Percentiles rank a stretch among this genome's conserved stretches.
Evolutionary conservation across 2,329 filamentous ascomycete genomes (phyloP).

Genomic region (Fusarium kyushuense): DNA sequence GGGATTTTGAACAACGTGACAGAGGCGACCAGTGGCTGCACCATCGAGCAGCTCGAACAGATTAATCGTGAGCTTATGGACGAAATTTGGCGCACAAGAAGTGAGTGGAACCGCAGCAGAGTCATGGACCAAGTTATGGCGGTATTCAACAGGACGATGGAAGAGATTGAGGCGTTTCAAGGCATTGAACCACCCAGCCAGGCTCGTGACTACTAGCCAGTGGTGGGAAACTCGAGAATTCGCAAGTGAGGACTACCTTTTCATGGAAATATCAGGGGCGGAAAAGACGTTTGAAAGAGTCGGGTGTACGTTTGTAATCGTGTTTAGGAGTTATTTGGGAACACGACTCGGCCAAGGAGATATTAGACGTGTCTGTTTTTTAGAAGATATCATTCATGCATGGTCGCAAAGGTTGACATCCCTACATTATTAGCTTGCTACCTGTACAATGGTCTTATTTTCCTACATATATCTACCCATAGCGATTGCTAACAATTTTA

Average conservation of each 20-base stretch:
- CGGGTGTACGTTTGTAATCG: conserved; percentile 35
- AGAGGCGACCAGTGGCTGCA: conserved; percentile 77
- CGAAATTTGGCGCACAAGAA: conserved; percentile 81
- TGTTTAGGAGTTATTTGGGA: conserved; percentile 45
- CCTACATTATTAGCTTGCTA: conserved; percentile 26
- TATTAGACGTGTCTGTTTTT: conserved; percentile 43
- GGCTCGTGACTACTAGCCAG: conserved; percentile 37
- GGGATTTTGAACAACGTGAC: conserved; percentile 73
- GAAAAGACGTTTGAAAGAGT: conserved; percentile 34
- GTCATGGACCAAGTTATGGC: conserved; percentile 73
- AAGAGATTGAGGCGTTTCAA: conserved; percentile 72
- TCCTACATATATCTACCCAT: conserved; percentile 27
- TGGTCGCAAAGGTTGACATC: conserved; percentile 28
- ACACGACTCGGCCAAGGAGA: conserved; percentile 32
- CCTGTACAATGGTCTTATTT: conserved; percentile 36
- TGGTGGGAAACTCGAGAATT: background rate
- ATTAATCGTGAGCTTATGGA: conserved; percentile 93
- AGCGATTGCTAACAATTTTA: conserved; percentile 40
- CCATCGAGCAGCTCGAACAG: conserved; percentile 95
- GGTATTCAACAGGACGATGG: conserved; percentile 81
- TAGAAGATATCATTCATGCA: conserved; percentile 38
- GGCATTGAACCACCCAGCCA: conserved; percentile 60
- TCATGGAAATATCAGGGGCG: conserved; percentile 22
- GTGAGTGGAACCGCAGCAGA: conserved; percentile 84
- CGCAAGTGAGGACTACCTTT: conserved; percentile 1